These are phyloP conservation scores for Candida multigemmis DNA, from an alignment of 805 yeast genomes.

Conservation along the genomic window DNA sequence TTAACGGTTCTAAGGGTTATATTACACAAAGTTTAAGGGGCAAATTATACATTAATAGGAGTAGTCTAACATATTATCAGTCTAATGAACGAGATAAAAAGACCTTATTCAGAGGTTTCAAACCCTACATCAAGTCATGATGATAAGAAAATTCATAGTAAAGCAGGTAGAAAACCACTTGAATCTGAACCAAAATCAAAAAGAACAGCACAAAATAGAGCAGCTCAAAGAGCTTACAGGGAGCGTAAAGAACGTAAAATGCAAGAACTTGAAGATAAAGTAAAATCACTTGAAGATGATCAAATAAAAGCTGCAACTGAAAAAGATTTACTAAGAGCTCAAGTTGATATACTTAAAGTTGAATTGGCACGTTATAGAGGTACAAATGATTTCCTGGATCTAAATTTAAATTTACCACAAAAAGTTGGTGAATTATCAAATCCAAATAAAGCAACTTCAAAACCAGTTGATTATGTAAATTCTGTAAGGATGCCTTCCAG, in stretches of 20 bases:
- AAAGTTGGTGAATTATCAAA: constrained; percentile 19
- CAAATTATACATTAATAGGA: too few species aligned
- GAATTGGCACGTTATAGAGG: constrained; percentile 61
- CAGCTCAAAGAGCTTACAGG: constrained; percentile 96
- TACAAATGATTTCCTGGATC: constrained; percentile 13
- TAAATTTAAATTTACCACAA: constrained; percentile 20
- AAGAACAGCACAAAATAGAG: constrained; percentile 93
- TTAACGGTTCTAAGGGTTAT: too few species aligned
- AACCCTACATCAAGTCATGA: too few species aligned
- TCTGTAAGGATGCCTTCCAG: too few species aligned
- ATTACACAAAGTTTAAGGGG: too few species aligned
- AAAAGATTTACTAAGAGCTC: constrained; percentile 63
- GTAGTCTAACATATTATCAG: too few species aligned
- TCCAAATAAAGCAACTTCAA: constrained; percentile 9
- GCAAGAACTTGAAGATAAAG: constrained; percentile 78
- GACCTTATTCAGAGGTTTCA: too few species aligned
- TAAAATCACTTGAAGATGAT: constrained; percentile 60
- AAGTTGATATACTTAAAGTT: constrained; percentile 62
- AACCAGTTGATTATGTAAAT: too few species aligned
- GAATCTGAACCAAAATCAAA: constrained; percentile 76
- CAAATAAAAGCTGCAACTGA: constrained; percentile 63
- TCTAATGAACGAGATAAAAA: too few species aligned
- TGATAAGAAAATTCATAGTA: constrained; percentile 31
- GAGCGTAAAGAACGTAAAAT: constrained; percentile 87
- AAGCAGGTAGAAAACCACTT: constrained; percentile 79